Evolutionary conservation across 495 filamentous ascomycete genomes (phyloP).

Genomic region (Penicillium cosmopolitanum): DNA sequence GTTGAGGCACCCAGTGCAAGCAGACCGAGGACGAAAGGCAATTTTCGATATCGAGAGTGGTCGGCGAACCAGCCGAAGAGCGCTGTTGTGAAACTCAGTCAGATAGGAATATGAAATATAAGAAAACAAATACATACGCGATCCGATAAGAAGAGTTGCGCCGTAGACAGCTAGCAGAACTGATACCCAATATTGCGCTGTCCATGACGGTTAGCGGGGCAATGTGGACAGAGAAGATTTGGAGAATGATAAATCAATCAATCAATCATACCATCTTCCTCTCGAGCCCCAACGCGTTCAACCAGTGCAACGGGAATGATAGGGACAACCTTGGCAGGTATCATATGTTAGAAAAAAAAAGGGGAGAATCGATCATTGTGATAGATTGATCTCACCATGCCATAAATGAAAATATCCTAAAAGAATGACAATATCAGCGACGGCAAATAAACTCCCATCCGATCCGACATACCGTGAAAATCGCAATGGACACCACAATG

Average conservation of each 20-base stretch:
- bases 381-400: slow-evolving; percentile 48
- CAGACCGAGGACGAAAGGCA: slow-evolving; percentile 61
- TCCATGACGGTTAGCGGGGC: background rate
- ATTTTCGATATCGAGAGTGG: slow-evolving; percentile 50
- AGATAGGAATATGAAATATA: background rate
- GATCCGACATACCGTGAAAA: slow-evolving; percentile 48
- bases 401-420: slow-evolving; percentile 78
- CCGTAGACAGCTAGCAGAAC: slow-evolving; percentile 77
- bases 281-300: slow-evolving; percentile 56
- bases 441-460: background rate
- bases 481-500: slow-evolving; percentile 54
- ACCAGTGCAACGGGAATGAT: slow-evolving; percentile 76
- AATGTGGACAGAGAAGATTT: slow-evolving; percentile 4
- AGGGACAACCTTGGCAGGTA: slow-evolving; percentile 61
- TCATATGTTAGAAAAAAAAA: background rate
- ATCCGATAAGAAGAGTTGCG: slow-evolving; percentile 63
- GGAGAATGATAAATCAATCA: too few species aligned
- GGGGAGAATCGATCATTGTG: slow-evolving; percentile 25
- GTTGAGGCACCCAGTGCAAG: slow-evolving; percentile 57
- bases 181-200: slow-evolving; percentile 73
- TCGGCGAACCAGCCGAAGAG: slow-evolving; percentile 60
- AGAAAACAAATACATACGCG: slow-evolving; percentile 43
- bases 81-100: slow-evolving; percentile 10
- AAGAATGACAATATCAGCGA: slow-evolving; percentile 8
- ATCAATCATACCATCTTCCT: slow-evolving; percentile 49